phyloP scores from a whole-genome alignment of 768 basidiomycete species.

The Mycena venus region DNA sequence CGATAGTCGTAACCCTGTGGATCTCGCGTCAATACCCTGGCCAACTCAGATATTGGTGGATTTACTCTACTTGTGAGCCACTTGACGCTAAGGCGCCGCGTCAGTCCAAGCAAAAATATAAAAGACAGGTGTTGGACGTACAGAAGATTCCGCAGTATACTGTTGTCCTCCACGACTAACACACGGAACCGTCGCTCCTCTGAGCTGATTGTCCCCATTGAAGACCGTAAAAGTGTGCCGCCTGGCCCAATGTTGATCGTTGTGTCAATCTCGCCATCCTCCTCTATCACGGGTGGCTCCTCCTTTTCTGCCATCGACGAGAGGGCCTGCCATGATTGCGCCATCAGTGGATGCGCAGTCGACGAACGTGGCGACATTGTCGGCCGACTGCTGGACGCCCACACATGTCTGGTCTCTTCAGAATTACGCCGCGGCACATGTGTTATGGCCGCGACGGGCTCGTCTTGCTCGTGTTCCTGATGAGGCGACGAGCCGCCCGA shows the following conservation, averaged over 20 bases:
- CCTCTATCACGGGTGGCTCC: conserved; percentile 41
- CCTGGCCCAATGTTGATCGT: conserved; percentile 69
- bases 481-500: conserved; percentile 43
- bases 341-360: conserved; percentile 57
- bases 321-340: conserved; percentile 49
- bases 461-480: not conserved
- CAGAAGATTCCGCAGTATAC: conserved; percentile 85
- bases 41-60: conserved; percentile 36
- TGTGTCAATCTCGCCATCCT: conserved; percentile 48
- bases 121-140: conserved; percentile 54
- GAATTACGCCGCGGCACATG: conserved; percentile 59
- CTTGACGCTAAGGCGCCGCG: conserved; percentile 54
- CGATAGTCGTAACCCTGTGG: conserved; percentile 77
- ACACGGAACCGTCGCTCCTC: conserved; percentile 68
- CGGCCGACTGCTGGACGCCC: conserved; percentile 54
- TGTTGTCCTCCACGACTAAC: conserved; percentile 93
- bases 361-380: conserved; percentile 65
- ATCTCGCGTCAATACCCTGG: conserved; percentile 35
- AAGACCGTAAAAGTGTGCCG: conserved; percentile 79
- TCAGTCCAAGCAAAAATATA: conserved; percentile 28
- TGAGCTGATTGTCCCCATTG: conserved; percentile 65
- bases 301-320: conserved; percentile 50
- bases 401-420: conserved; percentile 52
- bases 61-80: conserved; percentile 76
- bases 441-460: not conserved